These are phyloP conservation scores for Xylariaceae sp. DNA, from an alignment of 2,329 filamentous ascomycete species.

Conservation along the genomic window DNA sequence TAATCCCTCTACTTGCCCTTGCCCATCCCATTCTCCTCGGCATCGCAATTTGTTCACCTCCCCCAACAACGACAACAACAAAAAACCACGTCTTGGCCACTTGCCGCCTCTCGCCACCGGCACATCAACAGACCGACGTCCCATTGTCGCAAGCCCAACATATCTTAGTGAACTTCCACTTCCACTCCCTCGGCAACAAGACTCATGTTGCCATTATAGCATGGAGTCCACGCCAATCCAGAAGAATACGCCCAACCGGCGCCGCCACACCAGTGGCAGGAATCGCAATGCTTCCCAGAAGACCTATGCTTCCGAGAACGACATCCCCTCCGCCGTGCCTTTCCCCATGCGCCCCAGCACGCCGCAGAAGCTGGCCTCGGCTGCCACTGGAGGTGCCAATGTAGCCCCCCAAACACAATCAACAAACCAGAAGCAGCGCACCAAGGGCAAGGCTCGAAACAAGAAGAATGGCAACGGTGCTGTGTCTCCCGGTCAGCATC, in stretches of 20 bases:
- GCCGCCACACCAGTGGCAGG: conserved; percentile 39
- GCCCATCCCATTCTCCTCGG: too few relatives aligned
- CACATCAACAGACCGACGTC: conserved; percentile 2
- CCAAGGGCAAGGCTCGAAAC: conserved; percentile 17
- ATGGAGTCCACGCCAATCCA: conserved; percentile 36
- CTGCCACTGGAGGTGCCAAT: conserved; percentile 25
- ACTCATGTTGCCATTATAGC: conserved; percentile 26
- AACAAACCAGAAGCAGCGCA: conserved; percentile 31
- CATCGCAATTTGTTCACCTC: too few relatives aligned
- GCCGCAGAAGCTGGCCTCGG: conserved; percentile 42
- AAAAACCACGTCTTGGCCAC: too few relatives aligned
- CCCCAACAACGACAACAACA: too few relatives aligned
- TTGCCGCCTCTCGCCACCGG: too few relatives aligned
- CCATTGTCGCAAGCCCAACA: background rate
- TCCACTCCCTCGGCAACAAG: background rate
- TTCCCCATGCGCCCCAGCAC: conserved; percentile 38
- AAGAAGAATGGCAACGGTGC: conserved; percentile 25
- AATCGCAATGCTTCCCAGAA: conserved; percentile 42
- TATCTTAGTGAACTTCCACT: too few relatives aligned
- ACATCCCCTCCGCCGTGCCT: conserved; percentile 39
- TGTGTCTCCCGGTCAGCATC: conserved; percentile 42
- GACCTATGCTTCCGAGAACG: conserved; percentile 60
- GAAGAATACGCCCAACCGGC: conserved; percentile 39
- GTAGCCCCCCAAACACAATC: conserved; percentile 28
- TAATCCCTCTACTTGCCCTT: too few relatives aligned